Percentiles rank a stretch among this genome's conserved stretches.
Conservation (phyloP, 2,329 filamentous ascomycete genomes). For the Metarhizium album region DNA sequence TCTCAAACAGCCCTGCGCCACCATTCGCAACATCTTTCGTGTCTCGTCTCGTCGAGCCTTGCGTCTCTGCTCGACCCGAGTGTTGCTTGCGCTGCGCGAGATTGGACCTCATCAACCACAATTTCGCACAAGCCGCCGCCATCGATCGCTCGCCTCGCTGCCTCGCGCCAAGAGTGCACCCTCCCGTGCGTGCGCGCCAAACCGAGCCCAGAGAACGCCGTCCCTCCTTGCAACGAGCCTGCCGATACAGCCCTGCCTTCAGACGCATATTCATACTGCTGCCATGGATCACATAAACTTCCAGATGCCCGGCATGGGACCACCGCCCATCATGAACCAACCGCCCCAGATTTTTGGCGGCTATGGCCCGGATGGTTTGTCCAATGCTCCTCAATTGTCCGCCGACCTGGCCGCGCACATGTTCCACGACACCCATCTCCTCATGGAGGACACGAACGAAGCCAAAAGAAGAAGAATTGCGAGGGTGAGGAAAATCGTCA, state of each 20-base stretch:
- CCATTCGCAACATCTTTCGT: not conserved
- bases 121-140: not conserved
- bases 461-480: slow-evolving; percentile 84
- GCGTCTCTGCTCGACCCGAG: not conserved
- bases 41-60: not conserved
- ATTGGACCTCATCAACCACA: not conserved
- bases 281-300: slow-evolving; percentile 41
- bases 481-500: slow-evolving; percentile 52
- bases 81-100: no score
- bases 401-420: slow-evolving; percentile 49
- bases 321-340: slow-evolving; percentile 52
- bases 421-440: slow-evolving; percentile 44
- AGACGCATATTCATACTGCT: not conserved
- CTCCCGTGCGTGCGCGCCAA: not conserved
- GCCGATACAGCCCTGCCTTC: not conserved
- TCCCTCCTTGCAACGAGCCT: not conserved
- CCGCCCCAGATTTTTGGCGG: slow-evolving; percentile 59
- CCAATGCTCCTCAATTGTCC: slow-evolving; percentile 40
- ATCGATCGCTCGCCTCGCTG: not conserved
- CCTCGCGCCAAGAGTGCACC: not conserved
- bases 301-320: slow-evolving; percentile 44
- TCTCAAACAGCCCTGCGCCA: not conserved
- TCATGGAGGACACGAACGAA: slow-evolving; percentile 61
- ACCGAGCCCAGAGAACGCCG: not conserved
- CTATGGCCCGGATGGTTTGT: slow-evolving; percentile 49